phyloP scores from a whole-genome alignment of 164 flowering plant genomes.

The Vitis labrusca region DNA sequence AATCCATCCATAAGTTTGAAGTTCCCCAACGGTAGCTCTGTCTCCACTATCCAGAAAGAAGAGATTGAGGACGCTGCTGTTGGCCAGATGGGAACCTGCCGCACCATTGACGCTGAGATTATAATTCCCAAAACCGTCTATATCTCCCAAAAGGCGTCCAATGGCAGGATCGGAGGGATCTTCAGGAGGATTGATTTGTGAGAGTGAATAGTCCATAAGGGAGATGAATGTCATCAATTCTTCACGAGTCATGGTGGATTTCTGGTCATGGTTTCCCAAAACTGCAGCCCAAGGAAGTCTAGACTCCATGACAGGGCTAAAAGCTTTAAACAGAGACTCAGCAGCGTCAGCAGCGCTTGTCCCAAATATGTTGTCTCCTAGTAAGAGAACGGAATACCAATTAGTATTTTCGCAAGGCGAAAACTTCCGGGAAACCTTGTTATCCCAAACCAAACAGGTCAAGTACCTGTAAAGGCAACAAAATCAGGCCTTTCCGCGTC shows the following conservation, averaged over 20 bases:
- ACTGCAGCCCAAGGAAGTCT: slow-evolving; percentile 92
- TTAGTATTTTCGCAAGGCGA: neutral
- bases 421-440: no score
- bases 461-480: slow-evolving; percentile 76
- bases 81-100: slow-evolving; percentile 63
- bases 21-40: slow-evolving; percentile 53
- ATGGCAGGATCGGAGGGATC: slow-evolving; percentile 13
- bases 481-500: slow-evolving; percentile 80
- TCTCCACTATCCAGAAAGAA: slow-evolving; percentile 93
- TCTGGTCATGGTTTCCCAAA: slow-evolving; percentile 93
- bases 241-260: slow-evolving; percentile 82
- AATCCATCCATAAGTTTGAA: slow-evolving; percentile 84
- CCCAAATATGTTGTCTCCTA: slow-evolving; percentile 94
- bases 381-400: neutral
- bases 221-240: slow-evolving; percentile 79
- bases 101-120: slow-evolving; percentile 65
- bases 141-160: slow-evolving; percentile 13
- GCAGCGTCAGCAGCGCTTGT: slow-evolving; percentile 81
- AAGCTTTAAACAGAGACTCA: slow-evolving; percentile 69
- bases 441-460: neutral
- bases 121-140: slow-evolving; percentile 94
- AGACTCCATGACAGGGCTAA: slow-evolving; percentile 65
- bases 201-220: slow-evolving; percentile 79
- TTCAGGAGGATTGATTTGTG: slow-evolving; percentile 56
- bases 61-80: slow-evolving; percentile 68